A percentile compares a stretch with the other conserved stretches of the same genome.
Evolutionary conservation across 2,329 filamentous ascomycete species (phyloP).

Genomic region (Cercospora janseana): DNA sequence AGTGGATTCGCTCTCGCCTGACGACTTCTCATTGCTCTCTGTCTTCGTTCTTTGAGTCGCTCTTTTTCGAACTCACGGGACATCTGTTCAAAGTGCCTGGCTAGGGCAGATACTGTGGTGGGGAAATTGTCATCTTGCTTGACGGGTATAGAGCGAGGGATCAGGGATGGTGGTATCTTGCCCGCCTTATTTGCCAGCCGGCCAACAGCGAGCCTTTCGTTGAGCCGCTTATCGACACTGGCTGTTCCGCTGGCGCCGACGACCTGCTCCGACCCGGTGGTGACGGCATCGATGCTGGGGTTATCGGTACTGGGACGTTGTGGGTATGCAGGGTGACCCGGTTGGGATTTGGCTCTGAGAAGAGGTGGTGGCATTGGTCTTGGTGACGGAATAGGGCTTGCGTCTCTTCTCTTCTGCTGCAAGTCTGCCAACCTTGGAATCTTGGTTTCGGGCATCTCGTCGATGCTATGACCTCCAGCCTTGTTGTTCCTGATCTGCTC

Average conservation of each 20-base stretch:
- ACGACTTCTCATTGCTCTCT: conserved; percentile 72
- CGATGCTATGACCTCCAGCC: conserved; percentile 22
- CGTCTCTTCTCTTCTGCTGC: conserved; percentile 36
- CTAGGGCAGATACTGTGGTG: conserved; percentile 83
- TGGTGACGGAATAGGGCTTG: conserved; percentile 31
- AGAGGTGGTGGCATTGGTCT: conserved; percentile 48
- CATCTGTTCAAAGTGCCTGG: conserved; percentile 93
- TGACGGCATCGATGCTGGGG: conserved; percentile 26
- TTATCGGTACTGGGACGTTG: conserved; percentile 32
- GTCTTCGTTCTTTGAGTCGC: conserved; percentile 77
- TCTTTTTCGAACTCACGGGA: conserved; percentile 97
- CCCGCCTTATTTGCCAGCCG: conserved; percentile 51
- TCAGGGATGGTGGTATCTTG: conserved; percentile 65
- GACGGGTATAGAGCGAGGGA: conserved; percentile 75
- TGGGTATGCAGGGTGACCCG: conserved; percentile 33
- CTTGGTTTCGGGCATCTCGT: conserved; percentile 34
- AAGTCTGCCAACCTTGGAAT: conserved; percentile 38
- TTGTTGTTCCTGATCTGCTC: conserved; percentile 39
- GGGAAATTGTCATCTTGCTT: conserved; percentile 58
- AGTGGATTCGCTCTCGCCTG: conserved; percentile 81
- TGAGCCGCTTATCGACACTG: conserved; percentile 67
- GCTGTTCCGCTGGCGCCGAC: neutral
- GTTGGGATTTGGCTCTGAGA: conserved; percentile 53
- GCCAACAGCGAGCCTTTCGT: conserved; percentile 51
- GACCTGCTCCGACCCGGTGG: conserved; percentile 29